phyloP scores from a whole-genome alignment of 228 moss, liverwort and hornwort genomes.

The Sphagnum fallax region DNA sequence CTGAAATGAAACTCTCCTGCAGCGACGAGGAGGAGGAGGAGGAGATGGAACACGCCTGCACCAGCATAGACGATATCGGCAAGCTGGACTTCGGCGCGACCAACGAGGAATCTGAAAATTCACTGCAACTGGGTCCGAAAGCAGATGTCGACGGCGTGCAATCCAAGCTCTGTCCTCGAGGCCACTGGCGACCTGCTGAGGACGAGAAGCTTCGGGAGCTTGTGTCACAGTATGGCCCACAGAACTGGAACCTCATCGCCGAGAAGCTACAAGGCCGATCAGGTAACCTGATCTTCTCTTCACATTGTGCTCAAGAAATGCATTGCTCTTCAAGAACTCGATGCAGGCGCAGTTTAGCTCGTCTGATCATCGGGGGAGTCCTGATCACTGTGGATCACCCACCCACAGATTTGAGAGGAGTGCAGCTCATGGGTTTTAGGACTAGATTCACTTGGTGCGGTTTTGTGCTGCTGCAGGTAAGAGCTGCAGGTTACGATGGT shows the following conservation, averaged over 20 bases:
- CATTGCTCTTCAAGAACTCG: too few species aligned
- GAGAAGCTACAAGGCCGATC: conserved; percentile 92
- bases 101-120: conserved; percentile 69
- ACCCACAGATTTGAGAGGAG: too few species aligned
- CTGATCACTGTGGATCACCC: too few species aligned
- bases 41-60: conserved; percentile 4
- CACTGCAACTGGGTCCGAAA: conserved; percentile 10
- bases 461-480: conserved; percentile 42
- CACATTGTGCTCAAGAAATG: too few species aligned
- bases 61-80: conserved; percentile 31
- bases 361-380: too few species aligned
- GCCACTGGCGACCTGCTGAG: conserved; percentile 95
- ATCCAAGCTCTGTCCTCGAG: conserved; percentile 91
- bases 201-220: conserved; percentile 86
- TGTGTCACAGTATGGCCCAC: conserved; percentile 78
- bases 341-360: too few species aligned
- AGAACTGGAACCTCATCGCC: conserved; percentile 95
- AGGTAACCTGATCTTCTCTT: conserved; percentile 27
- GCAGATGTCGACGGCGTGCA: conserved; percentile 68
- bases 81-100: conserved; percentile 30
- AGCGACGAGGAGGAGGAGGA: conserved; percentile 1
- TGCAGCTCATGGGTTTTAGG: too few species aligned
- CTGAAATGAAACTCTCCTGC: conserved; percentile 28
- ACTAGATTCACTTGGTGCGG: too few species aligned
- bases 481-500: conserved; percentile 95